Evolutionary conservation across 2,329 filamentous ascomycete genomes (phyloP).

Genomic region (Ophiocordyceps unilateralis): DNA sequence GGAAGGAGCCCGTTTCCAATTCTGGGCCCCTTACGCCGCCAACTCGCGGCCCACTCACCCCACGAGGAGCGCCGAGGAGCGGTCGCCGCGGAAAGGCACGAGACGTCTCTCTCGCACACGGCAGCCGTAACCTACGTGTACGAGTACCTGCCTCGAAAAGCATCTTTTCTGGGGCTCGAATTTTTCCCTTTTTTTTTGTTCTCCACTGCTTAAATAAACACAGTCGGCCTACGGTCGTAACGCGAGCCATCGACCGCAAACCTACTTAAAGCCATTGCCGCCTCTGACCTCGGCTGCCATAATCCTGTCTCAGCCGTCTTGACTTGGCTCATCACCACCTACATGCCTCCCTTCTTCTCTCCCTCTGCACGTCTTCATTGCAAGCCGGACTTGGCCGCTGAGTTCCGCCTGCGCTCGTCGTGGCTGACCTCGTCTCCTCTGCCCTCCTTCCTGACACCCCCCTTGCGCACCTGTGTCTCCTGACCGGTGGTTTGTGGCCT

Average conservation of each 20-base stretch:
- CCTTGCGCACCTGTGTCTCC: neutral
- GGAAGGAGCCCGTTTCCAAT: slow-evolving; percentile 1
- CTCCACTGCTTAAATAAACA: neutral
- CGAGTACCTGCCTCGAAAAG: slow-evolving; percentile 3
- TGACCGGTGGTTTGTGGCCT: neutral
- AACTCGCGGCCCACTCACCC: slow-evolving; percentile 1
- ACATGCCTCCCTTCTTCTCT: neutral
- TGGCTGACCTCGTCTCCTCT: too few species aligned
- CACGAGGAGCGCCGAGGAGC: slow-evolving; percentile 2
- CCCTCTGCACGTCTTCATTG: neutral
- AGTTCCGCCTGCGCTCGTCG: too few species aligned
- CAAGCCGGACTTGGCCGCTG: too few species aligned
- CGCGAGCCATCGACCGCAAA: neutral
- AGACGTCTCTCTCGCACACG: slow-evolving; percentile 4
- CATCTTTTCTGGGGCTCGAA: slow-evolving; percentile 1
- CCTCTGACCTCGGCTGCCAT: neutral
- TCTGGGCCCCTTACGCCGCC: slow-evolving; percentile 1
- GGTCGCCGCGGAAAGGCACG: slow-evolving; percentile 2
- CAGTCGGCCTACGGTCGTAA: neutral
- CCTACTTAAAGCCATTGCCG: neutral
- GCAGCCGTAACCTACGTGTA: neutral
- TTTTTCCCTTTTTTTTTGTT: neutral
- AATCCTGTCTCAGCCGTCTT: neutral
- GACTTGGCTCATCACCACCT: neutral
- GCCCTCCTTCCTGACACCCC: neutral